Conservation (phyloP, 2,329 filamentous ascomycete species). For the Claviceps maximensis region DNA sequence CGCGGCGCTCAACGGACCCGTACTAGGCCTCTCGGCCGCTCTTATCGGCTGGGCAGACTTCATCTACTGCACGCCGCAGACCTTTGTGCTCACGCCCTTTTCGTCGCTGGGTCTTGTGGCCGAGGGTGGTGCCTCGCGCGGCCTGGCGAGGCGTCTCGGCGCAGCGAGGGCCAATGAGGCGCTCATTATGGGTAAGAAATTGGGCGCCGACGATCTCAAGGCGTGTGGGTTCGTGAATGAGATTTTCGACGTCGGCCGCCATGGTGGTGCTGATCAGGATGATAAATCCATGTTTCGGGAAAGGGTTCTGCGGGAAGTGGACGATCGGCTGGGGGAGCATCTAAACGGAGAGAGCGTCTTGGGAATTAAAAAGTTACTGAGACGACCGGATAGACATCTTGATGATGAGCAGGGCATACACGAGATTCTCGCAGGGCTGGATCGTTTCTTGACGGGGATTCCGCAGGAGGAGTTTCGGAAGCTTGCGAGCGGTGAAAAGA, state of each 20-base stretch:
- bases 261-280: too few species aligned
- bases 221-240: slow-evolving; percentile 74
- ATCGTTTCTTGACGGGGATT: slow-evolving; percentile 64
- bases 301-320: slow-evolving; percentile 64
- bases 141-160: too few species aligned
- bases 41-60: slow-evolving; percentile 79
- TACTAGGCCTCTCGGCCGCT: slow-evolving; percentile 76
- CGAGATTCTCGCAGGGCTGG: slow-evolving; percentile 77
- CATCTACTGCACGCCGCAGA: slow-evolving; percentile 68
- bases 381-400: slow-evolving; percentile 55
- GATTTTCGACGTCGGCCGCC: slow-evolving; percentile 56
- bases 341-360: slow-evolving; percentile 66
- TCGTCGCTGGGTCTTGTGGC: slow-evolving; percentile 72
- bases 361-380: slow-evolving; percentile 74
- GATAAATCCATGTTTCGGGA: too few species aligned
- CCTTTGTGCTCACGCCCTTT: slow-evolving; percentile 87
- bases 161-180: slow-evolving; percentile 81
- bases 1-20: slow-evolving; percentile 82
- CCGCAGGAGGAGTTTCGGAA: slow-evolving; percentile 84
- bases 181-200: slow-evolving; percentile 74
- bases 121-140: too few species aligned
- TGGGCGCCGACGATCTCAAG: slow-evolving; percentile 60
- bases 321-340: slow-evolving; percentile 68
- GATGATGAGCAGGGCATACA: slow-evolving; percentile 66
- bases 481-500: slow-evolving; percentile 78